Evolutionary conservation across 805 yeast genomes (phyloP), one percentile per base, ranked within the genome.

Genomic region (Yarrowia bubula): DNA sequence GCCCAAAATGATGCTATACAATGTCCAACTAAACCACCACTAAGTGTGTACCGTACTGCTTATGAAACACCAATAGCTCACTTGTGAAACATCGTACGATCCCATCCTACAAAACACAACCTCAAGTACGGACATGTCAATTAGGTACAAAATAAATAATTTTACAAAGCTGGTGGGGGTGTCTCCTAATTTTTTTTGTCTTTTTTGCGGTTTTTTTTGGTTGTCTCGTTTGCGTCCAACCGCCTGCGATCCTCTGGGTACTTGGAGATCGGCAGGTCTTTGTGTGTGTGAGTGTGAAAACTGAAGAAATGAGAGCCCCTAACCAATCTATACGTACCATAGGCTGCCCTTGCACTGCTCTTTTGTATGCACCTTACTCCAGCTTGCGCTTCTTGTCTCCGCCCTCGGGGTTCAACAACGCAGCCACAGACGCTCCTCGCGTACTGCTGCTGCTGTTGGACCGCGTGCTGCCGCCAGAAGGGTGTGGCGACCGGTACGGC

Each of bases 401-500:
- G 22, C 64, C 51, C 33, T 42, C 64, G 11, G 64, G 64, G 51
- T 58, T 58, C 35, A 58, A 14, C 43, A 58, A 22, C 3, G 64
- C 64, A 4, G 64, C 64, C n/a, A 58, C 64, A 33, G 51, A 43
- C 10, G 64, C 50, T 18, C 64, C 64, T 4, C 64, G 51, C 13
- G 64, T 44, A 11, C 51, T 43, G 41, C 43, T 33, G 42, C 51
- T 44, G 43, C 51, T 43, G 51, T 58, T 58, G 5, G 64, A 58
- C 13, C 64, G 64, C 22, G 64, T 43, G 28, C 43, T 33, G 8
- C 51, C 64, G 11, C 64, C 64, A 17, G 64, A 58, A 14, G 51
- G 51, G 14, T 58, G 64, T 10, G 64, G 64, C 51, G 64, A 58
- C 1, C 64, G 64, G 43, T 43, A 58, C 50, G 64, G 64, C 18